Conservation (phyloP, 2,329 filamentous ascomycete species). For the Colletotrichum sp. region DNA sequence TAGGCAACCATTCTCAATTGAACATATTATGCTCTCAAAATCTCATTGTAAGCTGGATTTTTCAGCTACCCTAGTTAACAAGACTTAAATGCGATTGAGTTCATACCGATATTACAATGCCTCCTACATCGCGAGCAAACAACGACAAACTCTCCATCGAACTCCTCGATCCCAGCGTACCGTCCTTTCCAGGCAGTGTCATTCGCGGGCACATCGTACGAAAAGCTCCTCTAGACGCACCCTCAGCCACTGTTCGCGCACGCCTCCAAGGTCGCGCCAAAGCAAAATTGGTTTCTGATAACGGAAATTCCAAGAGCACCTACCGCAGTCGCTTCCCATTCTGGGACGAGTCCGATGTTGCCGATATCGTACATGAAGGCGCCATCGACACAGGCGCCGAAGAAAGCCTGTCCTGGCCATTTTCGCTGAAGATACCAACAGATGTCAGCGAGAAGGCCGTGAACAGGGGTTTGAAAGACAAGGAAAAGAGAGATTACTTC, state of each 20-base stretch:
- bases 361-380: neutral
- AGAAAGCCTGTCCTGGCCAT: neutral
- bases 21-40: neutral
- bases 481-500: neutral
- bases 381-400: neutral
- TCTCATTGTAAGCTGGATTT: neutral
- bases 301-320: conserved; percentile 1
- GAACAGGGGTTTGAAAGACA: neutral
- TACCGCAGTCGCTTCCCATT: conserved; percentile 30
- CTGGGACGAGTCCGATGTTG: conserved; percentile 13
- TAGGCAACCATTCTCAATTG: neutral
- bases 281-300: conserved; percentile 25
- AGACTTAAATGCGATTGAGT: neutral
- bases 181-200: conserved; percentile 25
- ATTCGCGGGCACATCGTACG: conserved; percentile 30
- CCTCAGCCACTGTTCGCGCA: conserved; percentile 24
- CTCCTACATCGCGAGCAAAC: neutral
- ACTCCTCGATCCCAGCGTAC: neutral
- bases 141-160: neutral
- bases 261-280: conserved; percentile 29
- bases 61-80: neutral
- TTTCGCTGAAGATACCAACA: neutral
- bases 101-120: neutral
- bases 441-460: neutral
- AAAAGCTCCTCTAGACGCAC: conserved; percentile 21